phyloP scores from a whole-genome alignment of 257 asterid genomes.

The Ilex aquifolium region DNA sequence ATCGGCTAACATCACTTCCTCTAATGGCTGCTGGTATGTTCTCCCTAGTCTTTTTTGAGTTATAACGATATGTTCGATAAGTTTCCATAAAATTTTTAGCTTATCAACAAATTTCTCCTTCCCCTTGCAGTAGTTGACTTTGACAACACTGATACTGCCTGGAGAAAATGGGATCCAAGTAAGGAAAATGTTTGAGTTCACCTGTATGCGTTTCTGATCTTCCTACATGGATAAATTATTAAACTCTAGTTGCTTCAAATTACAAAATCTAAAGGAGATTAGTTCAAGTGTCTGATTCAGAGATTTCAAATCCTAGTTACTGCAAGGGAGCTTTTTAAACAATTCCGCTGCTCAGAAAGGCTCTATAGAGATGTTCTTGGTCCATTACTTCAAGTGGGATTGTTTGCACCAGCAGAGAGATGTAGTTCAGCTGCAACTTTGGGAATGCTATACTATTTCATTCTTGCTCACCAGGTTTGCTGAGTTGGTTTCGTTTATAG shows the following conservation, averaged over 20 bases:
- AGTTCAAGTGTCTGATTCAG: slow-evolving; percentile 10
- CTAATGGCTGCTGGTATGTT: slow-evolving; percentile 57
- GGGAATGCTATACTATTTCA: slow-evolving; percentile 41
- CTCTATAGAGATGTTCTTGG: slow-evolving; percentile 37
- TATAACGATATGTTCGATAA: background rate
- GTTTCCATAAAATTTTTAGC: background rate
- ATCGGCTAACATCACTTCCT: slow-evolving; percentile 49
- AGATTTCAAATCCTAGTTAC: slow-evolving; percentile 35
- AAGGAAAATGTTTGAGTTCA: slow-evolving; percentile 11
- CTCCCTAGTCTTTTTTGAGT: slow-evolving; percentile 3
- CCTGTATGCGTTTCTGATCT: background rate
- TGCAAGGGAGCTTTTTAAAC: slow-evolving; percentile 59
- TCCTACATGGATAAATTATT: background rate
- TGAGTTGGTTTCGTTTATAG: background rate
- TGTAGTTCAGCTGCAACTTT: slow-evolving; percentile 64
- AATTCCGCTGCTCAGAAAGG: slow-evolving; percentile 55
- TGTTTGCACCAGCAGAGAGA: slow-evolving; percentile 57
- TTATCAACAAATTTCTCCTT: slow-evolving; percentile 3
- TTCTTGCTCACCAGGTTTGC: slow-evolving; percentile 54
- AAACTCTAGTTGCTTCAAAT: background rate
- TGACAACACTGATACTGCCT: slow-evolving; percentile 52
- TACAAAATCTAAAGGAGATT: background rate
- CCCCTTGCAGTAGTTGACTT: slow-evolving; percentile 54
- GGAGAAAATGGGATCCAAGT: slow-evolving; percentile 59
- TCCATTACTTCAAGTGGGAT: slow-evolving; percentile 57